These are phyloP conservation scores for Epichloe elymi DNA, from an alignment of 2,329 filamentous ascomycete species.

Conservation along the genomic window DNA sequence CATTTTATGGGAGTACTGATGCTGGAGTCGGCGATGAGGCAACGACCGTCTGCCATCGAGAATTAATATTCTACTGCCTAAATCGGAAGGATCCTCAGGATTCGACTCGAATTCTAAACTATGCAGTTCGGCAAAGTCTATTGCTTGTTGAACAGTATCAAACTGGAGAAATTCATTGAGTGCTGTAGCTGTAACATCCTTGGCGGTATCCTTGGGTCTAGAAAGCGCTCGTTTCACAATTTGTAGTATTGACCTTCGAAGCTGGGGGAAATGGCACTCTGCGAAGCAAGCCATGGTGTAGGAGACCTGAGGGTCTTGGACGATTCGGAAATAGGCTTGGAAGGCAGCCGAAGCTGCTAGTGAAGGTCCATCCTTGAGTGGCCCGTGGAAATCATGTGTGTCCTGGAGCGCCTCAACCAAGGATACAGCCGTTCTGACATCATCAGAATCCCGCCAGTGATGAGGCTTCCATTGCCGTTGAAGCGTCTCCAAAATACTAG, in stretches of 20 bases:
- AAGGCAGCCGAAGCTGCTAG: slow-evolving; percentile 37
- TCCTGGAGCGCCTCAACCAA: slow-evolving; percentile 49
- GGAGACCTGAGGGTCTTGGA: slow-evolving; percentile 42
- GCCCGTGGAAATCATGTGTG: slow-evolving; percentile 42
- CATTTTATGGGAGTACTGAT: slow-evolving; percentile 40
- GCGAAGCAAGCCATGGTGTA: slow-evolving; percentile 60
- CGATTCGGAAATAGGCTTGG: slow-evolving; percentile 45
- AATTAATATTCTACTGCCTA: slow-evolving; percentile 27
- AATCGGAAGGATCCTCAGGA: slow-evolving; percentile 20
- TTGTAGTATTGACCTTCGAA: slow-evolving; percentile 45
- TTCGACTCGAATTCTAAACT: slow-evolving; percentile 35
- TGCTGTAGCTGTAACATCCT: slow-evolving; percentile 43
- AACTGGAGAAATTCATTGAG: slow-evolving; percentile 50
- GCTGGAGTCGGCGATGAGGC: slow-evolving; percentile 36
- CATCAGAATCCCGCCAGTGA: slow-evolving; percentile 40
- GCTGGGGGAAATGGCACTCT: slow-evolving; percentile 50
- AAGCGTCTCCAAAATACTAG: slow-evolving; percentile 38
- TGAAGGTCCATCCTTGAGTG: slow-evolving; percentile 36
- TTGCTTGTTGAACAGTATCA: slow-evolving; percentile 53
- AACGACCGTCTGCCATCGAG: slow-evolving; percentile 30
- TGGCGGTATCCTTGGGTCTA: slow-evolving; percentile 42
- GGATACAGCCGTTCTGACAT: slow-evolving; percentile 47
- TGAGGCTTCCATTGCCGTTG: slow-evolving; percentile 44
- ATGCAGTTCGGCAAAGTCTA: slow-evolving; percentile 49
- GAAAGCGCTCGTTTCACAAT: slow-evolving; percentile 42